A percentile compares a stretch with the other conserved stretches of the same genome.
These are phyloP conservation scores for Leptomonas seymouri DNA, from an alignment of 208 protist genomes.

Conservation along the genomic window DNA sequence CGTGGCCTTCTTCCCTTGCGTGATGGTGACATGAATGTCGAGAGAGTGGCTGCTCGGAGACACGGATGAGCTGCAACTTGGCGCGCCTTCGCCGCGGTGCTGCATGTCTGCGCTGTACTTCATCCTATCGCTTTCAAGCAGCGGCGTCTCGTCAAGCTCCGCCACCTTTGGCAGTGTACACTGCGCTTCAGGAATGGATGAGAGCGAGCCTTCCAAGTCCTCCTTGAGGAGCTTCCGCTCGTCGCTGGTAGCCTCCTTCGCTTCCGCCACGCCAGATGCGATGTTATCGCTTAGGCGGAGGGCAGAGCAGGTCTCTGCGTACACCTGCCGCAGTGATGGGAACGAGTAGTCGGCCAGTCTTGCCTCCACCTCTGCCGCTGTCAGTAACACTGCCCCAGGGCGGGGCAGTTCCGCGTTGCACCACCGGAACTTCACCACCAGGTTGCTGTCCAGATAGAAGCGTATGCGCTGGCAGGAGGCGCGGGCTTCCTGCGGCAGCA, in stretches of 20 bases:
- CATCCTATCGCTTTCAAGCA: not conserved
- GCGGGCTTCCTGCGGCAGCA: slow-evolving; percentile 32
- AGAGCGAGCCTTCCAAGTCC: not conserved
- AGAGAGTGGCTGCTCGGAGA: not conserved
- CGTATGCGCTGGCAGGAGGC: slow-evolving; percentile 23
- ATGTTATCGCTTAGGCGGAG: slow-evolving; percentile 20
- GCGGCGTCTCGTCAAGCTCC: not conserved
- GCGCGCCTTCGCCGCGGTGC: slow-evolving; percentile 20
- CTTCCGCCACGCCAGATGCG: not conserved
- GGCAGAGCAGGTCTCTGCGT: slow-evolving; percentile 16
- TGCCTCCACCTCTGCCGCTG: slow-evolving; percentile 34
- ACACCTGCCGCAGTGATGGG: slow-evolving; percentile 21
- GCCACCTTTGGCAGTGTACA: slow-evolving; percentile 8
- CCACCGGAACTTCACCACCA: slow-evolving; percentile 30
- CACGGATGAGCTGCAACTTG: slow-evolving; percentile 10
- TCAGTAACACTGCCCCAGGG: slow-evolving; percentile 13
- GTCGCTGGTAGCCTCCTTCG: not conserved
- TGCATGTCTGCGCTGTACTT: slow-evolving; percentile 2
- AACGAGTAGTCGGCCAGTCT: slow-evolving; percentile 28
- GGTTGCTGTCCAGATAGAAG: slow-evolving; percentile 22
- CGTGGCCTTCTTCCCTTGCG: not conserved
- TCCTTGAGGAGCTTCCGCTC: not conserved
- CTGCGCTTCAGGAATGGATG: not conserved
- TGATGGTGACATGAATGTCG: not conserved
- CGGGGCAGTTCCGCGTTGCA: slow-evolving; percentile 30